Conservation (phyloP, 805 yeast species). For the Candida verbasci region DNA sequence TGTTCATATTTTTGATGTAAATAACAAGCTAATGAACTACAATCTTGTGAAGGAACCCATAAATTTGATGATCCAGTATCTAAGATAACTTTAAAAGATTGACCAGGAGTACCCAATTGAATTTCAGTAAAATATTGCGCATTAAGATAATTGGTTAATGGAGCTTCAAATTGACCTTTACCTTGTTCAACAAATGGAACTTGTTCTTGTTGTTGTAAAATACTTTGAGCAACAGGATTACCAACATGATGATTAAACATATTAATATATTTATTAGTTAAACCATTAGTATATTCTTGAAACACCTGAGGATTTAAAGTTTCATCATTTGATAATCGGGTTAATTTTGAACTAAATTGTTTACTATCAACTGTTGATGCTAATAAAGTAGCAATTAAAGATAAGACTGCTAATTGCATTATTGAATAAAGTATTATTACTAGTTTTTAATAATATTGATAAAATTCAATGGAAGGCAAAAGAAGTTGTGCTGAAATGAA, state of each 20-base stretch:
- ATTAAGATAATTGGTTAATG: slow-evolving; percentile 88
- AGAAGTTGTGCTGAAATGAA: too few relatives aligned
- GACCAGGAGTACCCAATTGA: slow-evolving; percentile 88
- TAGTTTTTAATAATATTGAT: too few relatives aligned
- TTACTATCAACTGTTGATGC: slow-evolving; percentile 45
- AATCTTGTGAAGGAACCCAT: slow-evolving; percentile 91
- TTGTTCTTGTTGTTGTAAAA: slow-evolving; percentile 23
- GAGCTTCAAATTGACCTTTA: slow-evolving; percentile 58
- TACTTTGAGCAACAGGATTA: slow-evolving; percentile 15
- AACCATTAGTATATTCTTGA: slow-evolving; percentile 49
- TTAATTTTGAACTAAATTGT: slow-evolving; percentile 52
- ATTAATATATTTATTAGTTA: slow-evolving; percentile 59
- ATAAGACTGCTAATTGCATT: slow-evolving; percentile 36
- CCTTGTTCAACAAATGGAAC: slow-evolving; percentile 36
- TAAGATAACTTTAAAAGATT: slow-evolving; percentile 85
- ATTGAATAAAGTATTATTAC: too few relatives aligned
- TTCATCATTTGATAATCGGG: slow-evolving; percentile 55
- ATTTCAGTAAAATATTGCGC: slow-evolving; percentile 96
- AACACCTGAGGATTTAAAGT: slow-evolving; percentile 48
- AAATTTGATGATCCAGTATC: slow-evolving; percentile 96
- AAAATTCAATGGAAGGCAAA: too few relatives aligned
- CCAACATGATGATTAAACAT: slow-evolving; percentile 37
- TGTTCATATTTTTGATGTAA: slow-evolving; percentile 90
- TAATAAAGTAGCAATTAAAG: slow-evolving; percentile 39
- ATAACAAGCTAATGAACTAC: slow-evolving; percentile 93